Evolutionary conservation across 108 stramenopile species (phyloP), one percentile per base, ranked within the genome.

Genomic region (Nitzschia palea): DNA sequence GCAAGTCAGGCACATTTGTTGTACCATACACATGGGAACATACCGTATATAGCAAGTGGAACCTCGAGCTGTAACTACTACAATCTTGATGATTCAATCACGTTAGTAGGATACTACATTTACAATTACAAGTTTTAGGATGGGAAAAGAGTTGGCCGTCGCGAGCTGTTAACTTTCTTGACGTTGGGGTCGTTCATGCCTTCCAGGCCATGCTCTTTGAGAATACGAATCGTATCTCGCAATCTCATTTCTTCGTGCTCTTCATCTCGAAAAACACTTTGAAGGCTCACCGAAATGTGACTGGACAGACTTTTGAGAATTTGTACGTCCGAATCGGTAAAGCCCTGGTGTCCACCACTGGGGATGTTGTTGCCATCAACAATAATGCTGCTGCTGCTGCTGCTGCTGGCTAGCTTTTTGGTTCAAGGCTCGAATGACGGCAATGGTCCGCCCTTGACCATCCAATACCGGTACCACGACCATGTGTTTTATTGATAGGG

Each of bases 341-440:
- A 88, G 12, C 77, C 71, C 14, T 53, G 65, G n/a, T n/a, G n/a
- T n/a, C n/a, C n/a, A n/a, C n/a, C n/a, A n/a, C n/a, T n/a, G n/a
- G n/a, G n/a, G n/a, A n/a, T n/a, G n/a, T n/a, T n/a, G 20, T 17
- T 55, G 35, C 43, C 47, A 57, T 55, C 57, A 23, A 45, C 63
- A 8, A 17, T n/a, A 3, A n/a, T n/a, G n/a, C n/a, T n/a, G n/a
- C n/a, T n/a, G n/a, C n/a, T n/a, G n/a, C n/a, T n/a, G 47, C 9
- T 8, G 47, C 47, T 18, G 18, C 17, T 36, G 35, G 68, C 33
- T 52, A 17, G 31, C 2, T 1, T 76, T 40, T 55, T 89, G 86
- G 68, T 89, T 89, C 52, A 85, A 53, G 14, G 85, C 88, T 44
- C 84, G 82, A 31, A 89, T 60, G 14, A 89, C 85, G 25, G 78